phyloP scores from a whole-genome alignment of 129 eudicot species.

The Pittosporum tobira region DNA sequence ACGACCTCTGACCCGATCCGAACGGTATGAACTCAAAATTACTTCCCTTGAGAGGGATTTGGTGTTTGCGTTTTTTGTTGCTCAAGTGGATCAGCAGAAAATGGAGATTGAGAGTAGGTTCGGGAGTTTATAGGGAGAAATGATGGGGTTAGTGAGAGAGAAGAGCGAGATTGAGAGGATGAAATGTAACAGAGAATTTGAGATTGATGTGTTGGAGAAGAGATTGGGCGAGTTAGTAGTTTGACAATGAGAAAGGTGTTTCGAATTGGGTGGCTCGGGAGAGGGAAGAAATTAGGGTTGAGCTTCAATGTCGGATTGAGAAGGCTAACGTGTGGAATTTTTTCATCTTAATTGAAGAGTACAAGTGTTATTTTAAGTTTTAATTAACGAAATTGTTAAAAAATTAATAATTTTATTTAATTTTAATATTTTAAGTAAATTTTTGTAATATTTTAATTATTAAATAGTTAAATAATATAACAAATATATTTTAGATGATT shows the following conservation, averaged over 20 bases:
- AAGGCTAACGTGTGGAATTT: conserved; percentile 23
- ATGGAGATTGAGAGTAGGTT: conserved; percentile 15
- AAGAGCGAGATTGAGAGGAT: conserved; percentile 32
- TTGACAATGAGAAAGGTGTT: conserved; percentile 29
- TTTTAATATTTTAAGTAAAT: too few relatives aligned
- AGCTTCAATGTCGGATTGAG: conserved; percentile 21
- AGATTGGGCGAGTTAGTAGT: conserved; percentile 22
- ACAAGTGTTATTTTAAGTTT: too few relatives aligned
- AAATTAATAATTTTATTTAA: too few relatives aligned
- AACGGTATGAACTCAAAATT: conserved; percentile 19
- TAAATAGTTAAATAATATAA: too few relatives aligned
- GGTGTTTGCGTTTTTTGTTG: conserved; percentile 21
- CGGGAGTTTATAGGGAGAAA: conserved; percentile 26
- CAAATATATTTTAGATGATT: too few relatives aligned
- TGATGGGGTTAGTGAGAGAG: conserved; percentile 23
- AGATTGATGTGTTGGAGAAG: conserved; percentile 26
- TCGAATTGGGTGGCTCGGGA: conserved; percentile 27
- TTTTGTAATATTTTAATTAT: too few relatives aligned
- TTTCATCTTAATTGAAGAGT: too few relatives aligned
- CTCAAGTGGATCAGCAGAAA: too few relatives aligned
- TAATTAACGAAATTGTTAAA: too few relatives aligned
- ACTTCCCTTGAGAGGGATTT: conserved; percentile 30
- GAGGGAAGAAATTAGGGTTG: conserved; percentile 40
- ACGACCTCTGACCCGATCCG: conserved; percentile 28
- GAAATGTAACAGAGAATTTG: conserved; percentile 24